phyloP scores from a whole-genome alignment of 1,284 basidiomycete genomes.

The Ceratobasidium papillatum region DNA sequence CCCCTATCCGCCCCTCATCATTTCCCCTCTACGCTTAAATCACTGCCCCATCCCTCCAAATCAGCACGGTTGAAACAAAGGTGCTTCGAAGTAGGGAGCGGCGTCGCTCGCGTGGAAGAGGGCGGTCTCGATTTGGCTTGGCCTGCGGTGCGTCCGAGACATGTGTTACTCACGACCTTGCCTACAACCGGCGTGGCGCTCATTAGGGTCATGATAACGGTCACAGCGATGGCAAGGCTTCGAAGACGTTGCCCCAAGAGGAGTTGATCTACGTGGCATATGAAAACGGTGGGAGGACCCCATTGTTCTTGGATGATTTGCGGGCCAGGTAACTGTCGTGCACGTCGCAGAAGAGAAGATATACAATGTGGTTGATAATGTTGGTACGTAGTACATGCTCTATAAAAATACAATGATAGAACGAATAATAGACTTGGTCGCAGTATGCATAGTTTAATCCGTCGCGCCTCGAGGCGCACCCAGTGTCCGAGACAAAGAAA shows the following conservation, averaged over 20 bases:
- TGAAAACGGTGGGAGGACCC: not conserved
- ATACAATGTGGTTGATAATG: constrained; percentile 22
- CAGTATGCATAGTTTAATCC: constrained; percentile 14
- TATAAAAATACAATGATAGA: constrained; percentile 40
- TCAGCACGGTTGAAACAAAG: constrained; percentile 27
- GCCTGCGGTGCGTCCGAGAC: constrained; percentile 22
- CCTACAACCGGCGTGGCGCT: constrained; percentile 26
- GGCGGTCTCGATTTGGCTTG: constrained; percentile 39
- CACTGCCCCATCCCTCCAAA: not conserved
- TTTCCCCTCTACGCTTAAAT: constrained; percentile 2
- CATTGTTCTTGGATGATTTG: constrained; percentile 5
- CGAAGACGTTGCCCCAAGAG: not conserved
- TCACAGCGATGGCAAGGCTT: constrained; percentile 30
- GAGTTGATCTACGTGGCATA: constrained; percentile 20
- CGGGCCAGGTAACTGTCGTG: not conserved
- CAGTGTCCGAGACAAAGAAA: constrained; percentile 28
- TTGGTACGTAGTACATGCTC: constrained; percentile 37
- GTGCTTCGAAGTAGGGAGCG: constrained; percentile 22
- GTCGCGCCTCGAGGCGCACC: not conserved
- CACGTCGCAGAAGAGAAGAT: not conserved
- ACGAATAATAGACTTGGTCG: constrained; percentile 36
- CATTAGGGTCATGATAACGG: constrained; percentile 16
- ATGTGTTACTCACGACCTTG: constrained; percentile 24
- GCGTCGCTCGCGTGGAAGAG: constrained; percentile 29
- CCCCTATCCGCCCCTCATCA: constrained; percentile 20